Conservation (phyloP, 352 stramenopile genomes). For the Globisporangium barbulae region DNA sequence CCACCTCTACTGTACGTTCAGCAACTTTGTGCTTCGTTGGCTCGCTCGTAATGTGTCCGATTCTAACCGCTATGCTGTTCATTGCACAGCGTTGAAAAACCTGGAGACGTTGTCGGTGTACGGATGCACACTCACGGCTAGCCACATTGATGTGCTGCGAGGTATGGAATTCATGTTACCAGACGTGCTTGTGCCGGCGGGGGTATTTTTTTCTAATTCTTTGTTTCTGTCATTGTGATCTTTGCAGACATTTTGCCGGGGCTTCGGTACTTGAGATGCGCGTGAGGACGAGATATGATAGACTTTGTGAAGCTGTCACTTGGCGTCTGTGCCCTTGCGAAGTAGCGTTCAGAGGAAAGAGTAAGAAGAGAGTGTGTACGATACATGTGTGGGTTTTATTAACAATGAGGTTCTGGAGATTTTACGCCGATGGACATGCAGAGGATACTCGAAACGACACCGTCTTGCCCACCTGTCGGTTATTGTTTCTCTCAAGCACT, state of each 20-base stretch:
- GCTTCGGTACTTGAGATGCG: slow-evolving; percentile 42
- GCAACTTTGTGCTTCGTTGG: neutral
- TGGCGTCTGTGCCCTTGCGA: neutral
- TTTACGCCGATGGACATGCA: neutral
- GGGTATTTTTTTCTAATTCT: neutral
- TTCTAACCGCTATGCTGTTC: neutral
- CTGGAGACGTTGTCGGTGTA: slow-evolving; percentile 57
- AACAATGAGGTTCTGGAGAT: neutral
- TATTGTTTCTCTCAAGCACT: neutral
- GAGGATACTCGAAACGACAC: neutral
- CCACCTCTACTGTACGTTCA: slow-evolving; percentile 58
- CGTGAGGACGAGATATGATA: slow-evolving; percentile 18
- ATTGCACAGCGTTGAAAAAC: slow-evolving; percentile 42
- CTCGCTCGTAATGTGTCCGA: neutral
- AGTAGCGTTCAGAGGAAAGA: neutral
- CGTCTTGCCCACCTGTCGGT: neutral
- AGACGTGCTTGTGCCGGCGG: neutral
- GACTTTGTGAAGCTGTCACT: neutral
- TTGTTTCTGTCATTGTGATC: neutral
- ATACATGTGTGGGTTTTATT: slow-evolving; percentile 9
- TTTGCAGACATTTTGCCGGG: slow-evolving; percentile 48
- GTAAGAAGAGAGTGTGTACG: neutral
- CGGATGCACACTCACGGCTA: slow-evolving; percentile 40
- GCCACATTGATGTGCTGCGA: slow-evolving; percentile 53
- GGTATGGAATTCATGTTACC: slow-evolving; percentile 18